Evolutionary conservation across 768 basidiomycete genomes (phyloP).

Genomic region (Hericium alpestre): DNA sequence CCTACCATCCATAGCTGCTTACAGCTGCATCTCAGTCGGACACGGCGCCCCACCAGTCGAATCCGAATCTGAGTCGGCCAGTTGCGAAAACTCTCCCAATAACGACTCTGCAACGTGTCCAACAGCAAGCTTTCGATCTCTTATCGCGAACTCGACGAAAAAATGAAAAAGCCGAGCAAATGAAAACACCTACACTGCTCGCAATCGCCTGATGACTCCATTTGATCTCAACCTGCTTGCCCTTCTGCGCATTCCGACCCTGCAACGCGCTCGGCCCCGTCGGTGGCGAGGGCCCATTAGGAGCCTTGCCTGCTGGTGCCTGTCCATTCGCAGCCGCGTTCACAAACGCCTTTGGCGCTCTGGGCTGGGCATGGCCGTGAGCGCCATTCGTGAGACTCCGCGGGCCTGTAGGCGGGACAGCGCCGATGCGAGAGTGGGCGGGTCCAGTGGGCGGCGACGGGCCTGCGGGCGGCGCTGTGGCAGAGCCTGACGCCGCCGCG

Average conservation of each 20-base stretch:
- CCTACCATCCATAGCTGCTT: no score
- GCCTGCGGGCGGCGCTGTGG: conserved; percentile 7
- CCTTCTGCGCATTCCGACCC: conserved; percentile 26
- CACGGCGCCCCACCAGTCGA: no score
- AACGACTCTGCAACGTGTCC: no score
- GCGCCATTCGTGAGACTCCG: conserved; percentile 41
- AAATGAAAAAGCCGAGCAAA: neutral
- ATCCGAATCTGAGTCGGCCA: no score
- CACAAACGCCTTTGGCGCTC: conserved; percentile 28
- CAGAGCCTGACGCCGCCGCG: conserved; percentile 10
- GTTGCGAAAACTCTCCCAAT: no score
- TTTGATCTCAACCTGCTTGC: conserved; percentile 30
- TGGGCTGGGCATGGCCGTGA: conserved; percentile 8
- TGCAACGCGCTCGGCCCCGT: conserved; percentile 20
- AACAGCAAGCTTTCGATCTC: no score
- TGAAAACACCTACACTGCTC: conserved; percentile 20
- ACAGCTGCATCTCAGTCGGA: no score
- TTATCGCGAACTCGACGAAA: neutral
- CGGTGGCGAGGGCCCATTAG: conserved; percentile 18
- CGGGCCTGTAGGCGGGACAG: conserved; percentile 54
- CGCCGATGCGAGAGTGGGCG: conserved; percentile 33
- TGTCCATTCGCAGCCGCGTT: conserved; percentile 30
- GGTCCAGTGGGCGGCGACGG: conserved; percentile 23
- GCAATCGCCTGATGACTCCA: conserved; percentile 21
- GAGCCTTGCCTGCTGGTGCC: conserved; percentile 17